A percentile compares a stretch with the other conserved stretches of the same genome.
Conservation (phyloP, 257 asterid species). For the Lantana camara region DNA sequence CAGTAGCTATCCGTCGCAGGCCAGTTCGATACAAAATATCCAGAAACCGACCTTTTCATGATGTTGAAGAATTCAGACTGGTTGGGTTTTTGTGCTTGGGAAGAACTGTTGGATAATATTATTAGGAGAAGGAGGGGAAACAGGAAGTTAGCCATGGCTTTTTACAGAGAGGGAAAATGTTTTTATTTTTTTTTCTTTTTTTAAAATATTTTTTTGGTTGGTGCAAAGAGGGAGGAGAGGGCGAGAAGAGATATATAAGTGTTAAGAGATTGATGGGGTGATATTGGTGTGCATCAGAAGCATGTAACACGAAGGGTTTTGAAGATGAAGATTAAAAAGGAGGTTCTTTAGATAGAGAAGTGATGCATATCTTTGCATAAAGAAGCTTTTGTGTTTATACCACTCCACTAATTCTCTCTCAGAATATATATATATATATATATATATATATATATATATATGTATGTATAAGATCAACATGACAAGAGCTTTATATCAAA, state of each 20-base stretch:
- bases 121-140: conserved; percentile 30
- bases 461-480: conserved; percentile 34
- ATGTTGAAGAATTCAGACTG: conserved; percentile 55
- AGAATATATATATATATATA: too few relatives aligned
- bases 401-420: conserved; percentile 43
- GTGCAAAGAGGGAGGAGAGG: conserved; percentile 37
- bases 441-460: too few relatives aligned
- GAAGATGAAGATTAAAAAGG: conserved; percentile 30
- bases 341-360: conserved; percentile 42
- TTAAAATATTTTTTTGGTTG: conserved; percentile 24
- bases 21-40: conserved; percentile 60
- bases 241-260: conserved; percentile 57
- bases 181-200: background rate
- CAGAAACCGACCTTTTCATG: conserved; percentile 44
- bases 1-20: conserved; percentile 39
- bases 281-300: conserved; percentile 40
- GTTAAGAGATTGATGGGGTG: conserved; percentile 40
- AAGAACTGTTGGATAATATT: conserved; percentile 26
- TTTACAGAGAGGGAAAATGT: background rate
- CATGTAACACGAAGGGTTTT: conserved; percentile 25
- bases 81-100: conserved; percentile 25
- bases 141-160: conserved; percentile 37
- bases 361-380: conserved; percentile 49
- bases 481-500: conserved; percentile 28
- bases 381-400: conserved; percentile 66